phyloP scores from a whole-genome alignment of 129 eudicot genomes.

The Centrapalus pauciflorus region DNA sequence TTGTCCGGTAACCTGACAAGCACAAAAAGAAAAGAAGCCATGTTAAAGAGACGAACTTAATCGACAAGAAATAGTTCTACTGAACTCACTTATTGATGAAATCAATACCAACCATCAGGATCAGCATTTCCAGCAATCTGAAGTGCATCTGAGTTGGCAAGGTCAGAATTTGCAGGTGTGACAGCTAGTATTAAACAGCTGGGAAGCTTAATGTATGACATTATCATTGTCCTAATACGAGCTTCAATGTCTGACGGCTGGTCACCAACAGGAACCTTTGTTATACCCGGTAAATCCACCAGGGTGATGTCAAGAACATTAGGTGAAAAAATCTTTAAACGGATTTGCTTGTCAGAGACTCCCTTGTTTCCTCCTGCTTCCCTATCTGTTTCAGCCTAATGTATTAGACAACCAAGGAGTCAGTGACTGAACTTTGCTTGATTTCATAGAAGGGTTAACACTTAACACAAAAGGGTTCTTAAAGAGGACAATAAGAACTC shows the following conservation, averaged over 20 bases:
- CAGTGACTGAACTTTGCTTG: slow-evolving; percentile 8
- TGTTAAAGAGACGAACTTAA: slow-evolving; percentile 7
- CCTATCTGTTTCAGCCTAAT: slow-evolving; percentile 85
- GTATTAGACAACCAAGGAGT: slow-evolving; percentile 6
- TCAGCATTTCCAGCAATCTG: slow-evolving; percentile 95
- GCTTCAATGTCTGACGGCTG: slow-evolving; percentile 97
- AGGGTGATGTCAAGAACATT: slow-evolving; percentile 96
- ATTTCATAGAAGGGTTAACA: neutral
- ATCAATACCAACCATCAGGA: slow-evolving; percentile 71
- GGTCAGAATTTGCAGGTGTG: slow-evolving; percentile 92
- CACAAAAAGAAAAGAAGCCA: slow-evolving; percentile 5
- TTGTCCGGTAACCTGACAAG: slow-evolving; percentile 84
- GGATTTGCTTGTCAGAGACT: slow-evolving; percentile 90
- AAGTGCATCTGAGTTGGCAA: slow-evolving; percentile 98
- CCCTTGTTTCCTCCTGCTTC: slow-evolving; percentile 98
- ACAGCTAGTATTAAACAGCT: slow-evolving; percentile 89
- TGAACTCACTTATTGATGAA: neutral
- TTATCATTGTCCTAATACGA: slow-evolving; percentile 90
- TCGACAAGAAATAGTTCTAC: neutral
- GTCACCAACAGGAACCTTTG: slow-evolving; percentile 98
- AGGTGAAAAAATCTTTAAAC: slow-evolving; percentile 90
- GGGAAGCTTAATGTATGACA: slow-evolving; percentile 74
- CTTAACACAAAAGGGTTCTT: neutral
- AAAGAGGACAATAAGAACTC: neutral
- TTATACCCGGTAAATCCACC: slow-evolving; percentile 92